Percentiles rank a stretch among this genome's conserved stretches.
Conservation (phyloP, 2,329 filamentous ascomycete genomes). For the Hypoxylon sp. region DNA sequence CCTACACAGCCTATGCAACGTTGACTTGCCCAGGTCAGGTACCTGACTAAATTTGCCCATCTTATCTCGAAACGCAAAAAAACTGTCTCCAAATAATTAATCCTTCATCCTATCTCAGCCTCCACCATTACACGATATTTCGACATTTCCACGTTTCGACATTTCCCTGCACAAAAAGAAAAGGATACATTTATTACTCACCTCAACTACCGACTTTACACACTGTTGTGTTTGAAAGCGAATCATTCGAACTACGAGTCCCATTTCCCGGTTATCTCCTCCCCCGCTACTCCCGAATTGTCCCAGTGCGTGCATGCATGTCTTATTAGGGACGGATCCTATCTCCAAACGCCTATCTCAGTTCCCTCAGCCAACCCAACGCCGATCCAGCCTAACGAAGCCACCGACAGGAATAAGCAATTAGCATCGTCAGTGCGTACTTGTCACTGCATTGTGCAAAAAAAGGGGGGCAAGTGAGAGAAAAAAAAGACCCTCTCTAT, state of each 20-base stretch:
- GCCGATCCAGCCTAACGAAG: conserved; percentile 33
- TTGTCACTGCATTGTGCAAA: conserved; percentile 8
- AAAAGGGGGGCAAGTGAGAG: conserved; percentile 12
- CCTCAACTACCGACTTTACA: conserved; percentile 2
- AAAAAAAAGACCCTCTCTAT: conserved; percentile 21
- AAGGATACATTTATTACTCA: too few species aligned
- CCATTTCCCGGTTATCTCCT: conserved; percentile 13
- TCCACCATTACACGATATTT: conserved; percentile 28
- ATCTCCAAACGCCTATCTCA: conserved; percentile 34
- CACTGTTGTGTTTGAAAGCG: conserved; percentile 15
- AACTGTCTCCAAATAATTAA: conserved; percentile 23
- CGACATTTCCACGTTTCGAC: too few species aligned
- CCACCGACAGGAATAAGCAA: conserved; percentile 31
- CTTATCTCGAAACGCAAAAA: conserved; percentile 18
- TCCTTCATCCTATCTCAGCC: conserved; percentile 20
- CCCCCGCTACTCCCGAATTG: conserved; percentile 13
- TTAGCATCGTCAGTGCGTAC: conserved; percentile 30
- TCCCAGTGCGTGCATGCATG: conserved; percentile 28
- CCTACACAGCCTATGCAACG: conserved; percentile 39
- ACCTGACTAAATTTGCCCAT: conserved; percentile 27
- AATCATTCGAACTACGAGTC: conserved; percentile 5
- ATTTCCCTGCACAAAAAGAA: conserved; percentile 23
- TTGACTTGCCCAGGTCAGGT: conserved; percentile 35
- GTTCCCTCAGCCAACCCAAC: conserved; percentile 31
- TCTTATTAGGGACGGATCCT: conserved; percentile 31